phyloP scores from a whole-genome alignment of 2,329 filamentous ascomycete genomes.

The Alternaria sp. region DNA sequence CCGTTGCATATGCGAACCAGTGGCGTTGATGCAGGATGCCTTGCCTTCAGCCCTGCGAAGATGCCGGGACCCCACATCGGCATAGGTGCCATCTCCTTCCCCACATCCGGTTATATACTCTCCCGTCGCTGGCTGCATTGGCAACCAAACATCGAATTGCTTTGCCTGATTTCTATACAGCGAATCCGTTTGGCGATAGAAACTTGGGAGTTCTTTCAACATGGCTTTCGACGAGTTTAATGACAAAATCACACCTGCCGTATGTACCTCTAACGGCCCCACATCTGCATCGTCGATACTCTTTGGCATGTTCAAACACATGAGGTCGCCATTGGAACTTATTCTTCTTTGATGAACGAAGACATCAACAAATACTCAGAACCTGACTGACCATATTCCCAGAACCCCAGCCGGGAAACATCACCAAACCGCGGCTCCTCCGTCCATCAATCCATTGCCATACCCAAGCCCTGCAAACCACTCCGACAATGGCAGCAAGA shows the following conservation, averaged over 20 bases:
- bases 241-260: conserved; percentile 40
- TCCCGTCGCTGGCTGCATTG: not conserved
- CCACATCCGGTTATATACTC: conserved; percentile 28
- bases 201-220: not conserved
- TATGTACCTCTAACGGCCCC: conserved; percentile 26
- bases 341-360: not conserved
- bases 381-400: not conserved
- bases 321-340: not conserved
- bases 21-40: not conserved
- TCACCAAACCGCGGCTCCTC: conserved; percentile 52
- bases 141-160: not conserved
- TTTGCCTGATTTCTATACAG: not conserved
- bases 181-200: not conserved
- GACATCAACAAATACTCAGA: not conserved
- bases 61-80: conserved; percentile 38
- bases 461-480: conserved; percentile 43
- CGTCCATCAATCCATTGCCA: conserved; percentile 48
- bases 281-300: conserved; percentile 13
- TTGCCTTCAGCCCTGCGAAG: not conserved
- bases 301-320: not conserved
- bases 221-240: conserved; percentile 45
- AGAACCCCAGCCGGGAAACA: conserved; percentile 41
- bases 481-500: conserved; percentile 49
- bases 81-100: conserved; percentile 13
- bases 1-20: not conserved